Conservation (phyloP, 1,139 yeast genomes). For the Geotrichum fermentans region DNA sequence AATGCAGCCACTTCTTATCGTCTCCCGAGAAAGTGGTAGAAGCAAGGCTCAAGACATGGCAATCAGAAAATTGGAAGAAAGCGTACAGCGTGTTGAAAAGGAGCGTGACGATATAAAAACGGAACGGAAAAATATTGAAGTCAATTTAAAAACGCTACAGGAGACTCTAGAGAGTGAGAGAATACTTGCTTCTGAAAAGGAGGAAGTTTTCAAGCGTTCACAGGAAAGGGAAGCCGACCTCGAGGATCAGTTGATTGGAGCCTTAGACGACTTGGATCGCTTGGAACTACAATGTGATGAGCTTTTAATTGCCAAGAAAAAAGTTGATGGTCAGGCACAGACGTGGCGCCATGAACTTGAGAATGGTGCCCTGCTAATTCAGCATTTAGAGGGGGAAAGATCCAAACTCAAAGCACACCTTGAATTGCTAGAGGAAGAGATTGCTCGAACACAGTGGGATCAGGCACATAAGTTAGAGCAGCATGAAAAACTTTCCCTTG, state of each 20-base stretch:
- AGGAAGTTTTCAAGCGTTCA: conserved; percentile 41
- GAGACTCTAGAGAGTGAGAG: conserved; percentile 41
- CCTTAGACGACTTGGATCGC: conserved; percentile 38
- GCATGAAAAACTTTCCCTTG: conserved; percentile 30
- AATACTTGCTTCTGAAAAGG: conserved; percentile 42
- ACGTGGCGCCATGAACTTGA: conserved; percentile 34
- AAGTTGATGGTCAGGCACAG: conserved; percentile 35
- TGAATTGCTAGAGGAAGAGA: conserved; percentile 28
- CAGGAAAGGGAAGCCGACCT: conserved; percentile 41
- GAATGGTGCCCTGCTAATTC: conserved; percentile 35
- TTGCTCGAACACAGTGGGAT: conserved; percentile 21
- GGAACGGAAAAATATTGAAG: conserved; percentile 36
- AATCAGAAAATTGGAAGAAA: conserved; percentile 43
- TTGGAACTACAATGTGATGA: conserved; percentile 39
- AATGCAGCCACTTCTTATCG: conserved; percentile 72
- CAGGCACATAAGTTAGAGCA: conserved; percentile 21
- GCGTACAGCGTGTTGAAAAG: conserved; percentile 8
- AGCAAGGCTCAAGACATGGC: conserved; percentile 57
- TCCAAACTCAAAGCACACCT: conserved; percentile 28
- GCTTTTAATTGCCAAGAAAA: conserved; percentile 38
- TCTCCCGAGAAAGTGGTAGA: conserved; percentile 55
- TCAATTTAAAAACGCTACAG: conserved; percentile 39
- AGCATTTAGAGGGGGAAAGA: conserved; percentile 36
- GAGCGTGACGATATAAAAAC: conserved; percentile 35
- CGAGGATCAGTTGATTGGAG: conserved; percentile 37